Conservation (phyloP, 1,284 basidiomycete species). For the Golubevia sp. region DNA sequence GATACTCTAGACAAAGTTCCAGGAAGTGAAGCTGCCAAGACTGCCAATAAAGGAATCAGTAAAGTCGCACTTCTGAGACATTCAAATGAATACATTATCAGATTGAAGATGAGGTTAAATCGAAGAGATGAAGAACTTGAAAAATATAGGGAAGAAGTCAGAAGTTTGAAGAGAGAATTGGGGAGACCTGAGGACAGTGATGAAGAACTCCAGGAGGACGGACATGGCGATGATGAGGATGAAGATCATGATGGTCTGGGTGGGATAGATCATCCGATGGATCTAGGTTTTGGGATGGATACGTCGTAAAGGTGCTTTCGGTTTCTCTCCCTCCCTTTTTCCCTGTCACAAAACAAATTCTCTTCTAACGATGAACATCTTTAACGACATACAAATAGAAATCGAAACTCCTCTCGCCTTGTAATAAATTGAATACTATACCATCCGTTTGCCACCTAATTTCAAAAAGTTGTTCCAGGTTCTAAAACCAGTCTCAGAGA, state of each 20-base stretch:
- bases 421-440: too few relatives aligned
- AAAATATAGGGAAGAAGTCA: conserved; percentile 73
- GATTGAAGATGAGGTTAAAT: conserved; percentile 77
- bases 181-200: conserved; percentile 55
- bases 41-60: conserved; percentile 76
- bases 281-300: too few relatives aligned
- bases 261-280: too few relatives aligned
- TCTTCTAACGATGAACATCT: too few relatives aligned
- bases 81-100: conserved; percentile 82
- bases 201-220: conserved; percentile 55
- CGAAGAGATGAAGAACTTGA: conserved; percentile 81
- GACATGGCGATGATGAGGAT: conserved; percentile 36
- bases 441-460: too few relatives aligned
- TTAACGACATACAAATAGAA: too few relatives aligned
- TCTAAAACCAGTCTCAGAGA: too few relatives aligned
- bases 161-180: conserved; percentile 67
- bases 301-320: too few relatives aligned
- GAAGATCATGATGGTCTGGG: conserved; percentile 64
- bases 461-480: too few relatives aligned
- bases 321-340: too few relatives aligned
- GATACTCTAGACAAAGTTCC: background rate
- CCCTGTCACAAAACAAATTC: too few relatives aligned
- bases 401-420: too few relatives aligned
- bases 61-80: conserved; percentile 90
- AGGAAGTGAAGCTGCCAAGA: conserved; percentile 22